A percentile compares a stretch with the other conserved stretches of the same genome.
Evolutionary conservation across 805 yeast genomes (phyloP).

Genomic region (Lipomyces lipofer): DNA sequence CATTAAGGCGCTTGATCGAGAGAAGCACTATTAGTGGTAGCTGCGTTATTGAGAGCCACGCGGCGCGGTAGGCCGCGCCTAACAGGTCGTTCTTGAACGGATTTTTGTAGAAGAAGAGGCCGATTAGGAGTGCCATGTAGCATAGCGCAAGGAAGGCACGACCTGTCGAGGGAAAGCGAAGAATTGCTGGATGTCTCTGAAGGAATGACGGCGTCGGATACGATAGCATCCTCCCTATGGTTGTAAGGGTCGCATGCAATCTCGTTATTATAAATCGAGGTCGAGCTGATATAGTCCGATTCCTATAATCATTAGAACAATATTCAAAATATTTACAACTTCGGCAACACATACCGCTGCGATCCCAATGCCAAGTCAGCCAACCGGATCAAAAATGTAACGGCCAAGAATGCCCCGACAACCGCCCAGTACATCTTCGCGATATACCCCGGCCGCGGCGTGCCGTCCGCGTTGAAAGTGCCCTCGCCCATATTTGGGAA

Average conservation of each 20-base stretch:
- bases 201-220: constrained; percentile 13
- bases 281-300: constrained; percentile 7
- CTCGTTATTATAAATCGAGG: constrained; percentile 9
- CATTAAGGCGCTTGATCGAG: constrained; percentile 28
- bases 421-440: constrained; percentile 34
- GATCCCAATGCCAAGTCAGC: constrained; percentile 4
- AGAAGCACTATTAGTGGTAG: constrained; percentile 35
- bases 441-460: constrained; percentile 35
- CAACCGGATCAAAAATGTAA: constrained; percentile 16
- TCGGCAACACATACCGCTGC: constrained; percentile 12
- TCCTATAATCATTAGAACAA: constrained; percentile 1
- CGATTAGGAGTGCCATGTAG: constrained; percentile 30
- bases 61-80: constrained; percentile 33
- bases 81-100: constrained; percentile 26
- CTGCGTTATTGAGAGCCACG: constrained; percentile 35
- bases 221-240: constrained; percentile 15
- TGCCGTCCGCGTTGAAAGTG: constrained; percentile 28
- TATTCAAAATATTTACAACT: background rate
- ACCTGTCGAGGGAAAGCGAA: constrained; percentile 24
- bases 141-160: constrained; percentile 9
- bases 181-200: background rate
- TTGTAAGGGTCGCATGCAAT: constrained; percentile 11
- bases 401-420: constrained; percentile 31
- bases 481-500: constrained; percentile 29
- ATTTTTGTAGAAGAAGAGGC: constrained; percentile 27